Percentiles rank a stretch among this genome's conserved stretches.
phyloP scores from a whole-genome alignment of 78 protist species.

The Pigoraptor vietnamica region DNA sequence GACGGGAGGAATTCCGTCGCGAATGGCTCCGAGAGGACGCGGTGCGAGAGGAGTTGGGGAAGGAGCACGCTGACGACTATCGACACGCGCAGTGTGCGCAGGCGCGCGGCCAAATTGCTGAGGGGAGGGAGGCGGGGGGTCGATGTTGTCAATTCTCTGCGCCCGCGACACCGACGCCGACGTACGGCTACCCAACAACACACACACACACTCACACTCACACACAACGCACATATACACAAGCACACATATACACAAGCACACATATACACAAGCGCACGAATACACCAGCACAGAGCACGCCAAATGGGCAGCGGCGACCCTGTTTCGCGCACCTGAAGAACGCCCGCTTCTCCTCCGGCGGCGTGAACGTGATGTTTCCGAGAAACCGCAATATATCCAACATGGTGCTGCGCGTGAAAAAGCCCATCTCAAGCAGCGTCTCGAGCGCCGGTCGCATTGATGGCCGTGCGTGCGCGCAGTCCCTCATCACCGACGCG shows the following conservation, averaged over 20 bases:
- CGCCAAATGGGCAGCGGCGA: background rate
- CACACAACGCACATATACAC: background rate
- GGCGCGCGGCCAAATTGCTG: background rate
- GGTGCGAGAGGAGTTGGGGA: background rate
- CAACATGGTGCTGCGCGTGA: background rate
- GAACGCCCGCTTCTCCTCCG: background rate
- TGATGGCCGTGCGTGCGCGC: background rate
- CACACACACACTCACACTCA: background rate
- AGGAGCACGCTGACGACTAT: background rate
- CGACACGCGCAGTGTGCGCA: background rate
- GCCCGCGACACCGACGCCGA: background rate
- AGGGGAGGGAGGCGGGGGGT: too few species aligned
- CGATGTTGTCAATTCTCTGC: background rate
- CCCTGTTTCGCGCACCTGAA: background rate
- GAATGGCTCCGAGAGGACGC: background rate
- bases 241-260: background rate
- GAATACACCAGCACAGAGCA: background rate
- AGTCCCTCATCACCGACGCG: background rate
- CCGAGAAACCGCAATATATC: background rate
- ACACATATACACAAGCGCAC: background rate
- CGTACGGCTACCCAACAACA: too few species aligned
- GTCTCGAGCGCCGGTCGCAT: background rate
- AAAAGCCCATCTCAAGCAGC: background rate
- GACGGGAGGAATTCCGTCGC: background rate
- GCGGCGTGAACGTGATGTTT: background rate